These are phyloP conservation scores for Lichina pygmaea DNA, from an alignment of 495 filamentous ascomycete genomes.

Conservation along the genomic window DNA sequence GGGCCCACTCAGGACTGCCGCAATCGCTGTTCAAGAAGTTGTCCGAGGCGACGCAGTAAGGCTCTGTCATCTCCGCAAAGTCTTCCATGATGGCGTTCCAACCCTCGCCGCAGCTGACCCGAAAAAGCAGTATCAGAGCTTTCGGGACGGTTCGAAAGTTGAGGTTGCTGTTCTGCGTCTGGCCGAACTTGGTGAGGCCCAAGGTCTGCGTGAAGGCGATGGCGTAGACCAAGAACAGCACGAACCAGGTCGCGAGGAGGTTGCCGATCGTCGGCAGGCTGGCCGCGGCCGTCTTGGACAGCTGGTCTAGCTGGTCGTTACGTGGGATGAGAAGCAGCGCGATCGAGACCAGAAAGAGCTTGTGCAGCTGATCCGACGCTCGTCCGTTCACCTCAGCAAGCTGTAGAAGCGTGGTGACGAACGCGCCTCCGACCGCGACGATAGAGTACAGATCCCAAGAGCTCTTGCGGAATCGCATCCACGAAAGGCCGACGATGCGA, in stretches of 20 bases:
- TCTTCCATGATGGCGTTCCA: conserved; percentile 98
- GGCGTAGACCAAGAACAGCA: conserved; percentile 85
- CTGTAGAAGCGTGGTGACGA: conserved; percentile 48
- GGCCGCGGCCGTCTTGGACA: conserved; percentile 98
- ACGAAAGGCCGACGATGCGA: conserved; percentile 68
- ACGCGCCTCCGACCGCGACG: conserved; percentile 57
- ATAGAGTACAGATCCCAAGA: conserved; percentile 90
- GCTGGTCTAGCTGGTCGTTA: conserved; percentile 91
- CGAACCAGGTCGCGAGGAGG: conserved; percentile 86
- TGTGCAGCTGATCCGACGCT: conserved; percentile 56
- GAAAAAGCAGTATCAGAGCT: conserved; percentile 77
- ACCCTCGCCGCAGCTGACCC: conserved; percentile 74
- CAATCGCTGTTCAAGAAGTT: conserved; percentile 75
- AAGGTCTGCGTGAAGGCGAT: conserved; percentile 94
- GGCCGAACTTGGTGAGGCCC: conserved; percentile 71
- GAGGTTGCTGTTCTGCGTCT: conserved; percentile 45
- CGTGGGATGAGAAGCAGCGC: conserved; percentile 80
- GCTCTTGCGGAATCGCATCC: conserved; percentile 75
- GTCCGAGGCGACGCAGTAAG: conserved; percentile 39
- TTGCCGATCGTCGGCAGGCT: conserved; percentile 77
- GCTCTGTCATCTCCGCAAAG: conserved; percentile 50
- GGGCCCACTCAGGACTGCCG: conserved; percentile 67
- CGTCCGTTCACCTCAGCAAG: conserved; percentile 24
- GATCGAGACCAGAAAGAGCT: conserved; percentile 77
- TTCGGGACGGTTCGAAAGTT: conserved; percentile 90